A percentile compares a stretch with the other conserved stretches of the same genome.
Evolutionary conservation across 129 eudicot genomes (phyloP).

Genomic region (Pseudognaphalium luteoalbum): DNA sequence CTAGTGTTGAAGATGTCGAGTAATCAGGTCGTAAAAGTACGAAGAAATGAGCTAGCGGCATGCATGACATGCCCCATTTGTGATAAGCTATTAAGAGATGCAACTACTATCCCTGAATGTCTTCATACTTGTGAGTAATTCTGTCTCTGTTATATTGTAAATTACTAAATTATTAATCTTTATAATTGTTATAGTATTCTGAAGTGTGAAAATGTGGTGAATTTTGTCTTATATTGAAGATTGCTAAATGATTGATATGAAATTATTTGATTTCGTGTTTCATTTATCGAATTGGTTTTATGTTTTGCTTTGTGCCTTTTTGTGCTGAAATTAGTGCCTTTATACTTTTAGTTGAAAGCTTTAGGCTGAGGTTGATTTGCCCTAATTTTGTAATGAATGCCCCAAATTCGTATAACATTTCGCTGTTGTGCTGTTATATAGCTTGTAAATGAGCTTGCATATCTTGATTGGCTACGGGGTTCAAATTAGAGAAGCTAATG

Average conservation of each 20-base stretch:
- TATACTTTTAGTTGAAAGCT: neutral
- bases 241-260: slow-evolving; percentile 6
- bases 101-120: slow-evolving; percentile 90
- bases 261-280: slow-evolving; percentile 15
- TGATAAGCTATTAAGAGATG: slow-evolving; percentile 67
- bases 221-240: neutral
- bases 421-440: neutral
- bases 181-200: neutral
- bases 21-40: slow-evolving; percentile 56
- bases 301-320: slow-evolving; percentile 7
- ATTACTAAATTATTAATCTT: neutral
- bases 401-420: slow-evolving; percentile 11
- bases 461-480: slow-evolving; percentile 17
- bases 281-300: slow-evolving; percentile 16
- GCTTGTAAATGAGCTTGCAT: neutral
- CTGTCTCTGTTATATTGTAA: neutral
- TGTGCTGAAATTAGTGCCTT: slow-evolving; percentile 11
- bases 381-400: slow-evolving; percentile 11
- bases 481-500: slow-evolving; percentile 1
- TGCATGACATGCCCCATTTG: slow-evolving; percentile 99
- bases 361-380: neutral
- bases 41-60: slow-evolving; percentile 61
- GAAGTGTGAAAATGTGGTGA: no score
- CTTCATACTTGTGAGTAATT: slow-evolving; percentile 84
- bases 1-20: slow-evolving; percentile 55